Base-by-base conservation (phyloP, 345 rosid genomes). In the Hirschfeldia incana region DNA sequence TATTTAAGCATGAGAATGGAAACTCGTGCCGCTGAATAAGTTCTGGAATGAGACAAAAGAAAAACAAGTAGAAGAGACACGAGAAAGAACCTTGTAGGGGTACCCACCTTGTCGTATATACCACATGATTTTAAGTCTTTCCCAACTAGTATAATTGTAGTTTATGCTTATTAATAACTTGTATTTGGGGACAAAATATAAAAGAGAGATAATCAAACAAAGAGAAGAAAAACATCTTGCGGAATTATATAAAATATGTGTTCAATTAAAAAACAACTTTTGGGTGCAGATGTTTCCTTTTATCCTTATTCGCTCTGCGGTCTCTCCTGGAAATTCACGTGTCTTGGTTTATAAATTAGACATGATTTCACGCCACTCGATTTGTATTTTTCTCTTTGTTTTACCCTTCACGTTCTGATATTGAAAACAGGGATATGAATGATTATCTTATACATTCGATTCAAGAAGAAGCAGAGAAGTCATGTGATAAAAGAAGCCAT, bases 251-350 rank as follows among this genome's bases (percentile, higher is more conserved):
- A 72, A 72, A 72, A 73, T 65, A 30, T 34, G 17, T 33, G 59
- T 67, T 21, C 21, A 64, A 79, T 74, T 79, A 49, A 74, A 79
- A 79, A 74, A 62, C 70, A 79, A 79, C 75, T 79, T 74, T 68
- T 79, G 60, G 70, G 70, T 74, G 70, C 78, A 74, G 78, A 62
- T 79, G 82, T 79, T 79, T 79, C 78, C 82, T 68, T 74, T 74
- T 74, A 79, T 79, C 78, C 82, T 68, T 79, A 74, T 79, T 79
- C 70, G 74, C 58, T 44, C 53, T 67, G 78, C 59, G 78, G 74
- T 79, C 72, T 59, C 82, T 79, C 82, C 51, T 79, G 12, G 78
- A 73, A 79, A 79, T 74, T 79, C 78, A 79, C 82, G 78, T 79
- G 82, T 68, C 78, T 74, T 6, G 78, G 68, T 30, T 73, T 73